phyloP scores from a whole-genome alignment of 176 grass and related monocot species.

The Avena atlantica region DNA sequence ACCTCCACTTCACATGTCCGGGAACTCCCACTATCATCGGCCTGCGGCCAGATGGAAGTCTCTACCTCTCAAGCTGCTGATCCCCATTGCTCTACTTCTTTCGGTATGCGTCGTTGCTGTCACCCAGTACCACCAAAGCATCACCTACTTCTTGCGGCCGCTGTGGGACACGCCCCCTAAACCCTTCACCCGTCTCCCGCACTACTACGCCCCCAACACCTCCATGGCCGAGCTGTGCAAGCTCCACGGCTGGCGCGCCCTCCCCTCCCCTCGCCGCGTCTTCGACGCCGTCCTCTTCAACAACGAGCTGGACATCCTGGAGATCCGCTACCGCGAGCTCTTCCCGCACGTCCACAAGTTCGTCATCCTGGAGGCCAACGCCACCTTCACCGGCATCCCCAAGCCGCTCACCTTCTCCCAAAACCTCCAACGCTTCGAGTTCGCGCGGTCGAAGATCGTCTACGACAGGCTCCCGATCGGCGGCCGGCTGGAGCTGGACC shows the following conservation, averaged over 20 bases:
- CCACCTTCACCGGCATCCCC: constrained; percentile 78
- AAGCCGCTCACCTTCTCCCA: constrained; percentile 69
- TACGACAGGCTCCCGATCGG: constrained; percentile 61
- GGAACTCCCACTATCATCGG: constrained; percentile 1
- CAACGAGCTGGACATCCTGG: constrained; percentile 87
- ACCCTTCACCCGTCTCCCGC: constrained; percentile 75
- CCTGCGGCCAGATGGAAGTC: constrained; percentile 35
- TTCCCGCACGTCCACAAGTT: constrained; percentile 74
- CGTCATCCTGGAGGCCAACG: constrained; percentile 82
- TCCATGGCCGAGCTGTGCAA: constrained; percentile 71
- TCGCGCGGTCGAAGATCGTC: constrained; percentile 68
- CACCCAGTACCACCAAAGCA: constrained; percentile 50
- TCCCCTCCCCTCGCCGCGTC: constrained; percentile 64
- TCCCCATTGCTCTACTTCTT: constrained; percentile 50
- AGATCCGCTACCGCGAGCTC: constrained; percentile 80
- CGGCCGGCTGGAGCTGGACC: constrained; percentile 12
- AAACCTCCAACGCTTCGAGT: constrained; percentile 58
- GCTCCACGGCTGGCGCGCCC: constrained; percentile 77
- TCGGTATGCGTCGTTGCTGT: constrained; percentile 33
- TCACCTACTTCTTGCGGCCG: constrained; percentile 80
- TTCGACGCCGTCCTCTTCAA: constrained; percentile 87
- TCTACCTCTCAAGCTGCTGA: constrained; percentile 18
- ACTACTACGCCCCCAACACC: constrained; percentile 74
- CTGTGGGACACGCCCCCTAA: constrained; percentile 82
- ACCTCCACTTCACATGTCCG: constrained; percentile 36